These are phyloP conservation scores for Vinca minor DNA, from an alignment of 257 asterid genomes.

Conservation along the genomic window DNA sequence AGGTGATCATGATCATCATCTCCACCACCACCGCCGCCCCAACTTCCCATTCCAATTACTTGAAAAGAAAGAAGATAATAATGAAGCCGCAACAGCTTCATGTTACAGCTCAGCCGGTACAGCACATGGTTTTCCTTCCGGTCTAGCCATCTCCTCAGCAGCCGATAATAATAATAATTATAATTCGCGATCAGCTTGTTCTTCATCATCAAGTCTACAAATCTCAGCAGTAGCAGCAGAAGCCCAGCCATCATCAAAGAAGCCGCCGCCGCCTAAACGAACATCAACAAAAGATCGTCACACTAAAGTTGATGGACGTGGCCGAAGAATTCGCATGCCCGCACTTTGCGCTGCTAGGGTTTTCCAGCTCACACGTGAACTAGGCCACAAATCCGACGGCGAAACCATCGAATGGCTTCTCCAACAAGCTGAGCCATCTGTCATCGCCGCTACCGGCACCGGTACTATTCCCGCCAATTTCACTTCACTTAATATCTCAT, in stretches of 20 bases:
- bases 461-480: slow-evolving; percentile 96
- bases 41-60: slow-evolving; percentile 81
- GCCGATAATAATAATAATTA: slow-evolving; percentile 26
- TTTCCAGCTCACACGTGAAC: slow-evolving; percentile 85
- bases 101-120: slow-evolving; percentile 24
- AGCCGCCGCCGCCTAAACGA: slow-evolving; percentile 59
- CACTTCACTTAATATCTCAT: slow-evolving; percentile 74
- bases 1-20: slow-evolving; percentile 60
- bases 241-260: slow-evolving; percentile 52
- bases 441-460: slow-evolving; percentile 91
- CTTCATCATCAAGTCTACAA: slow-evolving; percentile 30
- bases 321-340: slow-evolving; percentile 94
- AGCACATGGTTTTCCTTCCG: slow-evolving; percentile 20
- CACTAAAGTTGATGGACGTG: slow-evolving; percentile 88
- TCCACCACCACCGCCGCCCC: slow-evolving; percentile 29
- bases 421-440: slow-evolving; percentile 94
- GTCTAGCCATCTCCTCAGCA: slow-evolving; percentile 27
- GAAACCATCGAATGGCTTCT: slow-evolving; percentile 89
- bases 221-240: slow-evolving; percentile 22
- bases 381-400: slow-evolving; percentile 93
- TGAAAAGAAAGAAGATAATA: slow-evolving; percentile 58
- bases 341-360: slow-evolving; percentile 96
- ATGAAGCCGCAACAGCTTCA: slow-evolving; percentile 22
- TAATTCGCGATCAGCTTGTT: slow-evolving; percentile 29
- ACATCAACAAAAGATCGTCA: slow-evolving; percentile 88